Evolutionary conservation across 345 rosid species (phyloP).

Genomic region (Bruguiera sexangula): DNA sequence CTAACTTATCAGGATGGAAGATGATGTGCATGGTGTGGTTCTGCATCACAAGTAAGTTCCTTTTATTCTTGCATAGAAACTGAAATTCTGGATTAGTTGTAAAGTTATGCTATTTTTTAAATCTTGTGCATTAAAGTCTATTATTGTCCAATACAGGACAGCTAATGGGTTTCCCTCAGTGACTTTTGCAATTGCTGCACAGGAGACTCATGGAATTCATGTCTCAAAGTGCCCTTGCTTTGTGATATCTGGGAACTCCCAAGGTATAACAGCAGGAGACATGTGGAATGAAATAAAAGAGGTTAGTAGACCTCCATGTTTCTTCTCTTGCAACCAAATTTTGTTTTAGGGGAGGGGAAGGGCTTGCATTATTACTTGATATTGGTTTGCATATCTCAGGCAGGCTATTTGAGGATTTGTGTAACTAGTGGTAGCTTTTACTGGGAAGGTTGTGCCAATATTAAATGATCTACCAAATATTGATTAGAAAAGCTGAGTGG

Average conservation of each 20-base stretch:
- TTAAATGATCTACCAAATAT: too few relatives aligned
- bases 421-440: not conserved
- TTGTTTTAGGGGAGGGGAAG: too few relatives aligned
- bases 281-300: conserved; percentile 84
- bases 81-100: conserved; percentile 1
- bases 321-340: too few relatives aligned
- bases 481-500: not conserved
- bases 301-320: conserved; percentile 34
- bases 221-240: conserved; percentile 76
- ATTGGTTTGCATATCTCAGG: too few relatives aligned
- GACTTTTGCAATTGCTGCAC: conserved; percentile 71
- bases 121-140: not conserved
- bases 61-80: conserved; percentile 14
- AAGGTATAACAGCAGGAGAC: conserved; percentile 68
- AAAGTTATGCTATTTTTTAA: not conserved
- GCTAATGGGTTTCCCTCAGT: conserved; percentile 48
- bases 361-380: too few relatives aligned
- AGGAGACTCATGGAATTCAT: conserved; percentile 54
- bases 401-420: too few relatives aligned
- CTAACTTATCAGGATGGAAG: conserved; percentile 54
- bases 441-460: not conserved
- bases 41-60: conserved; percentile 75
- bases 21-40: conserved; percentile 61
- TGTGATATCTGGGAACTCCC: conserved; percentile 59
- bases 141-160: conserved; percentile 47